Evolutionary conservation across 163 green algal species (phyloP).

Genomic region (Scenedesmus sp.): DNA sequence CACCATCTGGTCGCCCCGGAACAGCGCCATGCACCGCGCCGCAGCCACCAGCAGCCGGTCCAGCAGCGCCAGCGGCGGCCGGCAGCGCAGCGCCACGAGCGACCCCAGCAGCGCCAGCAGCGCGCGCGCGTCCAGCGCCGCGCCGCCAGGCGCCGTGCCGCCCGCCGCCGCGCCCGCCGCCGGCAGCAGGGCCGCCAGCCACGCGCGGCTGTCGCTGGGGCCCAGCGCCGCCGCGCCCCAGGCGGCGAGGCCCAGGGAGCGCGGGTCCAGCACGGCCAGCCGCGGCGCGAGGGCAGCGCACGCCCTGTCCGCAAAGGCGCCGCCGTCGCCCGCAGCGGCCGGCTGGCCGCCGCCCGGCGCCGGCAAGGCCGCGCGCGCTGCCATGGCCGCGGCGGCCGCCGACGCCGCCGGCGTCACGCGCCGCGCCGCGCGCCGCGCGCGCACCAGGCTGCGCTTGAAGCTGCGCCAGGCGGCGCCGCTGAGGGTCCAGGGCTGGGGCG

Average conservation of each 20-base stretch:
- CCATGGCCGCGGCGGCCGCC: too few species aligned
- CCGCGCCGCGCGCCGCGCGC: too few species aligned
- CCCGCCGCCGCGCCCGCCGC: background rate
- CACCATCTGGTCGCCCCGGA: conserved; percentile 7
- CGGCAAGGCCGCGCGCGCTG: too few species aligned
- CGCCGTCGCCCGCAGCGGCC: too few species aligned
- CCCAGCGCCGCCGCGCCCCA: background rate
- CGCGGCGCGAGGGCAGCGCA: too few species aligned
- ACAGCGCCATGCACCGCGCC: conserved; percentile 6
- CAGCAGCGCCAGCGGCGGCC: conserved; percentile 23
- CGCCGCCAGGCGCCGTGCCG: background rate
- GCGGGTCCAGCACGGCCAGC: too few species aligned
- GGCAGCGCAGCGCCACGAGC: conserved; percentile 17
- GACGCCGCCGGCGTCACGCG: too few species aligned
- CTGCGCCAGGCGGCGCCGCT: too few species aligned
- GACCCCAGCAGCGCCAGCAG: conserved; percentile 25
- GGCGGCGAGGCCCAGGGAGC: too few species aligned
- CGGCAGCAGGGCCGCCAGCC: background rate
- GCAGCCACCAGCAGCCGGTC: background rate
- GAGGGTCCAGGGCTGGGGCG: background rate
- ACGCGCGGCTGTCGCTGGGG: background rate
- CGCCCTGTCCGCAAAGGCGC: too few species aligned
- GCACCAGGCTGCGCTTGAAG: too few species aligned
- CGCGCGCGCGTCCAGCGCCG: background rate
- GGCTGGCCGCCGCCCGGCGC: too few species aligned